These are phyloP conservation scores for Cryphonectria radicalis DNA, from an alignment of 2,329 filamentous ascomycete genomes.

Conservation along the genomic window DNA sequence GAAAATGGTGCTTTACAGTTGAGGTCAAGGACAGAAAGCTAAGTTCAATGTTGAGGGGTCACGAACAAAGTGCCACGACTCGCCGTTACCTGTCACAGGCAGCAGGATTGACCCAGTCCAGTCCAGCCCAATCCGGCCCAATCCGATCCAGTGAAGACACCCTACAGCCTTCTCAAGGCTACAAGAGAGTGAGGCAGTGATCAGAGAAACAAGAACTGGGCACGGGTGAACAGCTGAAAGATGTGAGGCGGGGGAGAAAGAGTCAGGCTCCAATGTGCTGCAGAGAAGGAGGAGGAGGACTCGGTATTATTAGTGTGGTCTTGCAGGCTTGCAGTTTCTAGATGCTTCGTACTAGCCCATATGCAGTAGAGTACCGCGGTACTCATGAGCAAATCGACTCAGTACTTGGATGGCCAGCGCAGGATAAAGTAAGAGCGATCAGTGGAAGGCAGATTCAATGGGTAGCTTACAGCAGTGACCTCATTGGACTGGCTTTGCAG, in stretches of 20 bases:
- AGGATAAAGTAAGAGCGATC: not conserved
- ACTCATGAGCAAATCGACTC: not conserved
- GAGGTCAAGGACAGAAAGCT: not conserved
- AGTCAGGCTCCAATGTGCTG: not conserved
- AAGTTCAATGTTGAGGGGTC: not conserved
- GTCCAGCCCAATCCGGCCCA: not conserved
- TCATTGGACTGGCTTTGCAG: slow-evolving; percentile 15
- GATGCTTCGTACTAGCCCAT: not conserved
- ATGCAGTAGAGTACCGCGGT: not conserved
- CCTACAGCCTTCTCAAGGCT: not conserved
- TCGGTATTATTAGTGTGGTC: not conserved
- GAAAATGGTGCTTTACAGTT: not conserved
- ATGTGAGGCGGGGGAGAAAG: not conserved
- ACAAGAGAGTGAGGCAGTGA: not conserved
- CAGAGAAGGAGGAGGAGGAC: not conserved
- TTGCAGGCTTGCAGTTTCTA: not conserved
- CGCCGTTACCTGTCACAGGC: not conserved
- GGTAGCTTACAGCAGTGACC: slow-evolving; percentile 13
- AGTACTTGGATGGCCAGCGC: not conserved
- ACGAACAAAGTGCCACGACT: not conserved
- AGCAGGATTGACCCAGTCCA: not conserved
- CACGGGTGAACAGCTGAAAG: not conserved
- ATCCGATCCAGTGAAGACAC: not conserved
- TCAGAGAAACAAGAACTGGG: not conserved
- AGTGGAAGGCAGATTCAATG: not conserved